Evolutionary conservation across 345 rosid species (phyloP).

Genomic region (Trapa incisa): DNA sequence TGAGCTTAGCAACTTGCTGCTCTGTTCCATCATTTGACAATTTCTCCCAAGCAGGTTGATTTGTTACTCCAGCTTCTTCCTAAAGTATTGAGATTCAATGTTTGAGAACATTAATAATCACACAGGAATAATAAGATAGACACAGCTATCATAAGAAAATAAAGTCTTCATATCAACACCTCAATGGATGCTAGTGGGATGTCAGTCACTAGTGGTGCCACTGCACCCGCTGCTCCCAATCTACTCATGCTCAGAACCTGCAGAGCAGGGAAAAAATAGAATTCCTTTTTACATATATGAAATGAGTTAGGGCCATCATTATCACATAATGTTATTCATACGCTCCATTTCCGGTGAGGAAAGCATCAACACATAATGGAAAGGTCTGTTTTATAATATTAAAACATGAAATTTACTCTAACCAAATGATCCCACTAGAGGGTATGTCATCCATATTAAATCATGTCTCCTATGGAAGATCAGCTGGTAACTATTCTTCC

Average conservation of each 20-base stretch:
- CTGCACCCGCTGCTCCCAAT: conserved; percentile 97
- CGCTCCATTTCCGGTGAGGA: conserved; percentile 5
- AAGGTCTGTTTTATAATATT: background rate
- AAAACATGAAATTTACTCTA: background rate
- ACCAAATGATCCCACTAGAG: background rate
- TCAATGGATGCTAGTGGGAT: conserved; percentile 84
- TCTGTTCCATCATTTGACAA: conserved; percentile 97
- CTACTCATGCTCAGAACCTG: conserved; percentile 99
- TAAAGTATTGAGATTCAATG: conserved; percentile 8
- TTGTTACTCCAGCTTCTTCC: conserved; percentile 80
- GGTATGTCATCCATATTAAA: background rate
- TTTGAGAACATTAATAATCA: conserved; percentile 4
- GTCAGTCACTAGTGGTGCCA: conserved; percentile 95
- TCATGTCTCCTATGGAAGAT: background rate
- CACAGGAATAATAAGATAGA: conserved; percentile 1
- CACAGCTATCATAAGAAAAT: background rate
- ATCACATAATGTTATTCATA: background rate
- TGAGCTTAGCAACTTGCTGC: conserved; percentile 82
- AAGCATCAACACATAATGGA: background rate
- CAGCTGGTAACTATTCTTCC: background rate
- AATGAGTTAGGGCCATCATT: background rate
- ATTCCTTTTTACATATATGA: too few species aligned
- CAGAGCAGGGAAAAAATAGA: conserved; percentile 1
- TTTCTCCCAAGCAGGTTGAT: conserved; percentile 91
- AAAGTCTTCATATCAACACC: conserved; percentile 28